These are phyloP conservation scores for Vigna radiata DNA, from an alignment of 306 rosid genomes.

Conservation along the genomic window DNA sequence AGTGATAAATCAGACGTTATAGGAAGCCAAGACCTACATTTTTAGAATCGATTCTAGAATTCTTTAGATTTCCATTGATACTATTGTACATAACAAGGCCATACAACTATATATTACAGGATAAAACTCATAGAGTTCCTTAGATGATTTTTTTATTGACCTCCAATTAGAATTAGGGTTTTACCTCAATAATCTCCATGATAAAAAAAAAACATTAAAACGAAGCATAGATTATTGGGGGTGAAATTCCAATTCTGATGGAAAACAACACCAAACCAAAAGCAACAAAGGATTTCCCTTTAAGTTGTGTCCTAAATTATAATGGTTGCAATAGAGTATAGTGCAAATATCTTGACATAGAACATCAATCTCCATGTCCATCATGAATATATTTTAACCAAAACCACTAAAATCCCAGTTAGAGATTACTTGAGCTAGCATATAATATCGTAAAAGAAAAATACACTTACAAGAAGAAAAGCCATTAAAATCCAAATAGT, in stretches of 20 bases:
- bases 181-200: background rate
- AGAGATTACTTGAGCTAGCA: conserved; percentile 29
- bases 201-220: background rate
- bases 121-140: background rate
- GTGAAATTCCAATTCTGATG: background rate
- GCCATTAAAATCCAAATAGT: background rate
- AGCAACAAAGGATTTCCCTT: background rate
- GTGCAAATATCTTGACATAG: background rate
- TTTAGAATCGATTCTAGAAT: background rate
- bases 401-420: conserved; percentile 21
- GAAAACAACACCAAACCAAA: background rate
- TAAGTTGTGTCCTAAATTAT: background rate
- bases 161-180: background rate
- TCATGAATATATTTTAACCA: conserved; percentile 11
- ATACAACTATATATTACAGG: background rate
- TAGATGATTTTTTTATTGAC: background rate
- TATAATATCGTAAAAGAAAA: background rate
- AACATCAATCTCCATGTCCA: conserved; percentile 11
- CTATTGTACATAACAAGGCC: conserved; percentile 10
- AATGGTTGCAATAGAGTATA: conserved; percentile 7
- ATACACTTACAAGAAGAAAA: conserved; percentile 30
- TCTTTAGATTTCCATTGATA: conserved; percentile 4
- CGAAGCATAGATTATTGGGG: background rate
- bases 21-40: conserved; percentile 4
- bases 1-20: background rate